These are phyloP conservation scores for Ochetophila trinervis DNA, from an alignment of 306 rosid species.

Conservation along the genomic window DNA sequence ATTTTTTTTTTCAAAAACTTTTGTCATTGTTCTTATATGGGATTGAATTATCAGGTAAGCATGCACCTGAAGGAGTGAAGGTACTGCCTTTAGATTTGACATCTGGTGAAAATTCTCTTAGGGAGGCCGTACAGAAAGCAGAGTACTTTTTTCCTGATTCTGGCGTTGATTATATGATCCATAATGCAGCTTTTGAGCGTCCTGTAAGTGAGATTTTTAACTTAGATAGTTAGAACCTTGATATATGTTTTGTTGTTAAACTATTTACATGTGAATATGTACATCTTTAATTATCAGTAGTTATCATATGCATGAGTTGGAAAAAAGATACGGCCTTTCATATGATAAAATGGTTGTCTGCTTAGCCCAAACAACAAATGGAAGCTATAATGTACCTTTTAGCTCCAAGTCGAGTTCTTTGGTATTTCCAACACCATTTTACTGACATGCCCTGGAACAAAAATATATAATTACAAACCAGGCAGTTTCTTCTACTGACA, in stretches of 20 bases:
- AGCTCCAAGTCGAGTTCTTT: background rate
- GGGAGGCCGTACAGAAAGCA: slow-evolving; percentile 65
- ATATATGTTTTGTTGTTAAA: background rate
- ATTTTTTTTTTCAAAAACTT: background rate
- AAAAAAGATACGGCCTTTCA: too few species aligned
- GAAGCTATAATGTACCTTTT: background rate
- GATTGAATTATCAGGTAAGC: slow-evolving; percentile 52
- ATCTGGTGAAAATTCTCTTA: slow-evolving; percentile 73
- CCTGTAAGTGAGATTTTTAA: slow-evolving; percentile 62
- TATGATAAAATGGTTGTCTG: too few species aligned
- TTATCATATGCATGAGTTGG: too few species aligned
- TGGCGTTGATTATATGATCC: slow-evolving; percentile 92
- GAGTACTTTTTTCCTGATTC: slow-evolving; percentile 63
- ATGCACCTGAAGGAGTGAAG: slow-evolving; percentile 68
- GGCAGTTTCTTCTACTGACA: background rate
- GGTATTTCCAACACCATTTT: background rate
- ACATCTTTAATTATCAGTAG: background rate
- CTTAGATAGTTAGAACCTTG: slow-evolving; percentile 12
- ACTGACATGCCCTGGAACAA: too few species aligned
- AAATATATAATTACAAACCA: background rate
- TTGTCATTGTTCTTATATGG: slow-evolving; percentile 16
- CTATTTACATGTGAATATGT: background rate
- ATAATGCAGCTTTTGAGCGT: slow-evolving; percentile 93
- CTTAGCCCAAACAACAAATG: background rate
- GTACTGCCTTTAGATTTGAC: slow-evolving; percentile 76